Percentiles rank a stretch among this genome's conserved stretches.
phyloP scores from a whole-genome alignment of 2,329 filamentous ascomycete species.

The Verticillium nonalfalfae region DNA sequence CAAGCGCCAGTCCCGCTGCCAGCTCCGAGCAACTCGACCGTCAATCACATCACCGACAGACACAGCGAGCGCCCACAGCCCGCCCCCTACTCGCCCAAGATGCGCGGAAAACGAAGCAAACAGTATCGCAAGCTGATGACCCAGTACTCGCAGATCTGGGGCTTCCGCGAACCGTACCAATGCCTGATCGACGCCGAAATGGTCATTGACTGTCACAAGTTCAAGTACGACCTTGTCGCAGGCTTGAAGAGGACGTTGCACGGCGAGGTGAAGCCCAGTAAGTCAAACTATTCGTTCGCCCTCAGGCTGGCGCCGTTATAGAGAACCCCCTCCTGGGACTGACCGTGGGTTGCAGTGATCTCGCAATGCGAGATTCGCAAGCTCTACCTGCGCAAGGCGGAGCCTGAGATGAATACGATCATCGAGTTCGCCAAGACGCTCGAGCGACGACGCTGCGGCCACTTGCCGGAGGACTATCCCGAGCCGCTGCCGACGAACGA shows the following conservation, averaged over 20 bases:
- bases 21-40: neutral
- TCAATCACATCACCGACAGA: neutral
- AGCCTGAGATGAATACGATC: conserved; percentile 47
- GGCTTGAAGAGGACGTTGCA: conserved; percentile 78
- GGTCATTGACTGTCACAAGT: conserved; percentile 71
- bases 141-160: conserved; percentile 80
- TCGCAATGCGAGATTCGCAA: conserved; percentile 77
- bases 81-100: conserved; percentile 17
- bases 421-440: conserved; percentile 67
- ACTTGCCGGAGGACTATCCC: conserved; percentile 65
- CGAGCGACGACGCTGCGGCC: conserved; percentile 70
- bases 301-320: neutral
- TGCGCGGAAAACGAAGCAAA: conserved; percentile 44
- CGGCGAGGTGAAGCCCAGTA: conserved; percentile 77
- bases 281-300: conserved; percentile 18
- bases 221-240: conserved; percentile 82
- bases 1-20: neutral
- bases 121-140: conserved; percentile 80
- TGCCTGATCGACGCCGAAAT: conserved; percentile 84
- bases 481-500: conserved; percentile 63
- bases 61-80: neutral
- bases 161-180: conserved; percentile 92
- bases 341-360: conserved; percentile 47
- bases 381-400: conserved; percentile 58
- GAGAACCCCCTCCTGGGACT: neutral